A percentile compares a stretch with the other conserved stretches of the same genome.
phyloP scores from a whole-genome alignment of 345 rosid genomes.

The Schrenkiella parvula region DNA sequence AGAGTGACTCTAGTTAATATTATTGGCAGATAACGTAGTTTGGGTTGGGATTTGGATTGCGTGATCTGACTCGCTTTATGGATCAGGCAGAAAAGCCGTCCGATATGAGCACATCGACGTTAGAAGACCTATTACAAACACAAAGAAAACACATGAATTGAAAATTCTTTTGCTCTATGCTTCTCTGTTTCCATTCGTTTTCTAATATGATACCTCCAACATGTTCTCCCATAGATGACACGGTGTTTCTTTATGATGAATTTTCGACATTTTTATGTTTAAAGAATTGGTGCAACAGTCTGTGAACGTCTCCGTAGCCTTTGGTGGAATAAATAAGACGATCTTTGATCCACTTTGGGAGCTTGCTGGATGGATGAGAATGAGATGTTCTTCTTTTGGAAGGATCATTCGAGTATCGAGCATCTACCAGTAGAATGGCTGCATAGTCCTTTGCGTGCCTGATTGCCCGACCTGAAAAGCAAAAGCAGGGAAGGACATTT shows the following conservation, averaged over 20 bases:
- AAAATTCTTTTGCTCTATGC: not conserved
- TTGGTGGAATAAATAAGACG: slow-evolving; percentile 50
- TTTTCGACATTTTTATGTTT: slow-evolving; percentile 45
- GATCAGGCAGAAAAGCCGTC: not conserved
- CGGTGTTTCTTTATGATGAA: not conserved
- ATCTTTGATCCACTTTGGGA: slow-evolving; percentile 80
- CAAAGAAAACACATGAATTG: not conserved
- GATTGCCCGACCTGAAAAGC: slow-evolving; percentile 71
- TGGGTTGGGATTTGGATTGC: not conserved
- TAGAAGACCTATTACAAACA: not conserved
- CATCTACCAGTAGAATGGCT: slow-evolving; percentile 82
- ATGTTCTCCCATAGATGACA: not conserved
- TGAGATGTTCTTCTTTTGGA: slow-evolving; percentile 33
- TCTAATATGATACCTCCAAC: not conserved
- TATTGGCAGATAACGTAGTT: not conserved
- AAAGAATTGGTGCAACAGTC: slow-evolving; percentile 73
- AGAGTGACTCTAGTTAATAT: not conserved
- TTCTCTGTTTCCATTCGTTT: not conserved
- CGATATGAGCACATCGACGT: not conserved
- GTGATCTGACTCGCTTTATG: not conserved
- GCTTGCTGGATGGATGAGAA: slow-evolving; percentile 68
- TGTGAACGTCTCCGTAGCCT: slow-evolving; percentile 85
- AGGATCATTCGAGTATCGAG: slow-evolving; percentile 57
- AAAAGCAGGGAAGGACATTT: not conserved
- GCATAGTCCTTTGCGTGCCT: slow-evolving; percentile 81